A percentile compares a stretch with the other conserved stretches of the same genome.
Evolutionary conservation across 1,139 yeast species (phyloP).

Genomic region (Neolecta irregularis): DNA sequence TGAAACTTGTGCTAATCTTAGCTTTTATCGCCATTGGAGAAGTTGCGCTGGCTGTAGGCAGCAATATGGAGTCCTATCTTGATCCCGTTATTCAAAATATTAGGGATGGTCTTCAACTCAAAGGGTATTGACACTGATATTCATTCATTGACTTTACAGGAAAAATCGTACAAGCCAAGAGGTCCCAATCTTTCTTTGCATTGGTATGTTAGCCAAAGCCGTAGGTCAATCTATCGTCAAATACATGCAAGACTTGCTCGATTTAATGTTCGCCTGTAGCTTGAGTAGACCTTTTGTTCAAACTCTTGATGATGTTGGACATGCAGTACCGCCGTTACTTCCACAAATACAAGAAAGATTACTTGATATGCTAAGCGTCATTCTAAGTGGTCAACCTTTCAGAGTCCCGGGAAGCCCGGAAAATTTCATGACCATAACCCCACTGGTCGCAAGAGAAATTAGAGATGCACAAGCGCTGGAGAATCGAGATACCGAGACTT

Average conservation of each 20-base stretch:
- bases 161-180: conserved; percentile 61
- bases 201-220: conserved; percentile 72
- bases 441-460: conserved; percentile 56
- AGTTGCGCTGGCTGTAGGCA: conserved; percentile 68
- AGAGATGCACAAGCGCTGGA: conserved; percentile 46
- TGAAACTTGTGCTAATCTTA: no score
- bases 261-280: conserved; percentile 67
- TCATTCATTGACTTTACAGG: no score
- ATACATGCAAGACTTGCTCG: conserved; percentile 70
- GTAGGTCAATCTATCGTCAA: conserved; percentile 93
- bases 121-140: no score
- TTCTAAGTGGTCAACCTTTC: conserved; percentile 69
- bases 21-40: conserved; percentile 76
- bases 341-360: conserved; percentile 56
- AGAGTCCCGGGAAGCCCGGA: conserved; percentile 83
- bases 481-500: conserved; percentile 35
- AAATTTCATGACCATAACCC: conserved; percentile 34
- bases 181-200: conserved; percentile 76
- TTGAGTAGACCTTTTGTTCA: conserved; percentile 65
- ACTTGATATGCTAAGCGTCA: conserved; percentile 55
- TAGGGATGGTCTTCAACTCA: conserved; percentile 64
- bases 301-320: conserved; percentile 51
- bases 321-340: conserved; percentile 66
- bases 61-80: conserved; percentile 73
- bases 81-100: conserved; percentile 75